These are phyloP conservation scores for Sporothrix dimorphospora DNA, from an alignment of 2,329 filamentous ascomycete genomes.

Conservation along the genomic window DNA sequence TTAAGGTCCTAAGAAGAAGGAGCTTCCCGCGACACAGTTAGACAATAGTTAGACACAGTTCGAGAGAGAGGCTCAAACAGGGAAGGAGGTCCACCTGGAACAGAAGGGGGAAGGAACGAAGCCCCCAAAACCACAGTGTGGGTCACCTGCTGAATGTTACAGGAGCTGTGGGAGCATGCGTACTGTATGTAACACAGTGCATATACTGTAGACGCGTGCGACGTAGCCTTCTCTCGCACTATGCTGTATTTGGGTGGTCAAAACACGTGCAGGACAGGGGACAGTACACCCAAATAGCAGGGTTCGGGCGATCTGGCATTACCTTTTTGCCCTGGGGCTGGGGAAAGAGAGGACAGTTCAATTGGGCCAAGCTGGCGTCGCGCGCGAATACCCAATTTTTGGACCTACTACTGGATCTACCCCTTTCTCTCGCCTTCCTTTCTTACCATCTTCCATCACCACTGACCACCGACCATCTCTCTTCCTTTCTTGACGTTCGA, in stretches of 20 bases:
- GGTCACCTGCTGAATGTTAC: neutral
- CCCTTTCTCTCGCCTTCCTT: slow-evolving; percentile 25
- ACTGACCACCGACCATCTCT: neutral
- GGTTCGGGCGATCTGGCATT: slow-evolving; percentile 34
- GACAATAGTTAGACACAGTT: neutral
- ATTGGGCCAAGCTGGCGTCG: slow-evolving; percentile 18
- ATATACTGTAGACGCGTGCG: neutral
- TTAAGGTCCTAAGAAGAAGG: neutral
- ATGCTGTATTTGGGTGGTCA: neutral
- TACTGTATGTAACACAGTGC: neutral
- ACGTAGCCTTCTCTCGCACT: slow-evolving; percentile 5
- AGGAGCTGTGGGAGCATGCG: neutral
- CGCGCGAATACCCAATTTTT: slow-evolving; percentile 17
- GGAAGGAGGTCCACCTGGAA: slow-evolving; percentile 21
- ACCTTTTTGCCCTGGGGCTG: slow-evolving; percentile 13
- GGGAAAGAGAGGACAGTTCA: slow-evolving; percentile 13
- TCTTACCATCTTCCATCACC: neutral
- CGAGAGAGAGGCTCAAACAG: slow-evolving; percentile 14
- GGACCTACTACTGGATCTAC: slow-evolving; percentile 13
- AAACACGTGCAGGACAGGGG: slow-evolving; percentile 19
- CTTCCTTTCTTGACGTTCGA: neutral
- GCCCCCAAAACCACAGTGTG: neutral
- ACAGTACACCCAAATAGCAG: slow-evolving; percentile 1
- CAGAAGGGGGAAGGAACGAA: neutral
- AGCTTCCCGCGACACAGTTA: slow-evolving; percentile 23